Base-by-base conservation (phyloP, 768 basidiomycete species). In the Pleurotus sapidus region DNA sequence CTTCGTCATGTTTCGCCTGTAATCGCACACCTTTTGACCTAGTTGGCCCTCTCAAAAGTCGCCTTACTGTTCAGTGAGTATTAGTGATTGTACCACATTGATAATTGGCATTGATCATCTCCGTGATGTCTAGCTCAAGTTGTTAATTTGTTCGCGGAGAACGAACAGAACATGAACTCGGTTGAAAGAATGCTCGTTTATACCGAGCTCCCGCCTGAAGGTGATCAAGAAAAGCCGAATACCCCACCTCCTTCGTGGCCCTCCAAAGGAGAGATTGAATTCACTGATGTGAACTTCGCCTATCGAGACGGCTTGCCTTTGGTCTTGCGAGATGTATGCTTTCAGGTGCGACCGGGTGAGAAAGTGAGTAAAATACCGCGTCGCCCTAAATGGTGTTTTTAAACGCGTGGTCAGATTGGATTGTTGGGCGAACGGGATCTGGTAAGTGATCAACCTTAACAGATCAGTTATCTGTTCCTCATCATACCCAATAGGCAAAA, bases 161-260 rank as follows among this genome's bases (percentile, higher is more conserved):
- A 79, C 59, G 85, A 86, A 64, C 83, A 86, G 67, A 84, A 84
- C 63, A 87, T 49, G 38, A 88, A 88, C 60, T 80, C 84, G 0
- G 86, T 86, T 3, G 88, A 89, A 63, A 79, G 88, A 20, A 74
- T 89, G 3, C 69, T 85, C n/a, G 79, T 87, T 53, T 92, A 90
- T 68, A 76, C 80, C 6, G 77, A 86, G 39, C 76, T 93, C 1
- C 74, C 76, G 2, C 57, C 76, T 0, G 89, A 90, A 65, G 84
- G 81, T 12, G 70, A 62, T 15, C 55, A 68, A 1, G 67, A 65
- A 2, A 77, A 69, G 12, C 67, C 76, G 2, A 65, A 76, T 25
- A 82, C 84, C 55, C 79, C 80, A 14, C 74, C 78, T 0, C 53
- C 69, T 8, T 63, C 72, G 8, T 84, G 82, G 83, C 83, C 82